phyloP scores from a whole-genome alignment of 305 asterid genomes.

The Vinca major region DNA sequence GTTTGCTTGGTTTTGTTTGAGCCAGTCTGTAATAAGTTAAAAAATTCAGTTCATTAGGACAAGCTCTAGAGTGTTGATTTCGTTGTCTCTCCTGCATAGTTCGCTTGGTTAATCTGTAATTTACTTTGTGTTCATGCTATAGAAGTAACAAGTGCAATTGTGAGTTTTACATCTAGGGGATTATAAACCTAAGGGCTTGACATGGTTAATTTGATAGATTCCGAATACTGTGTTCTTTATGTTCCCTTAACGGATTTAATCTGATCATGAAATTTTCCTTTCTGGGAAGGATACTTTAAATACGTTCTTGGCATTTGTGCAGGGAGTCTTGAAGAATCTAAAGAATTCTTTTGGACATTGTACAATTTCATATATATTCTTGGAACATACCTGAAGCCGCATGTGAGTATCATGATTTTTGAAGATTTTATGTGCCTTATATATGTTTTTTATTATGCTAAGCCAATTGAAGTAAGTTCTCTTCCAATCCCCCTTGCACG shows the following conservation, averaged over 20 bases:
- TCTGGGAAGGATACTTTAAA: conserved; percentile 18
- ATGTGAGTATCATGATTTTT: conserved; percentile 45
- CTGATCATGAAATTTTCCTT: conserved; percentile 9
- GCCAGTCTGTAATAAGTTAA: too few relatives aligned
- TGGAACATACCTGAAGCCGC: conserved; percentile 88
- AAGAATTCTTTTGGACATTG: conserved; percentile 58
- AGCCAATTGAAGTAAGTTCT: neutral
- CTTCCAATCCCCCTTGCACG: neutral
- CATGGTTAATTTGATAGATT: too few relatives aligned
- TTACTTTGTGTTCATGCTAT: too few relatives aligned
- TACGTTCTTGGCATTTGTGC: conserved; percentile 24
- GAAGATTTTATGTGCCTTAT: neutral
- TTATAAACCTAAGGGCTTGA: too few relatives aligned
- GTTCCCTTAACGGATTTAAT: neutral
- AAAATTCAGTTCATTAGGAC: too few relatives aligned
- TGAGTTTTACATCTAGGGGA: too few relatives aligned
- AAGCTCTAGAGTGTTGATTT: too few relatives aligned
- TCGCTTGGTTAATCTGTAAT: too few relatives aligned
- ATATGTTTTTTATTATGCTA: neutral
- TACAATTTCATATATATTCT: conserved; percentile 55
- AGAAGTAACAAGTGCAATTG: too few relatives aligned
- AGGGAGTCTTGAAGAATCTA: conserved; percentile 74
- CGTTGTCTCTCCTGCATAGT: too few relatives aligned
- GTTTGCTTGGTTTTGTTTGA: too few relatives aligned
- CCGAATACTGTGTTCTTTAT: too few relatives aligned